Percentiles rank a stretch among this genome's conserved stretches.
phyloP scores from a whole-genome alignment of 2,329 filamentous ascomycete genomes.

The Claviceps fusiformis region DNA sequence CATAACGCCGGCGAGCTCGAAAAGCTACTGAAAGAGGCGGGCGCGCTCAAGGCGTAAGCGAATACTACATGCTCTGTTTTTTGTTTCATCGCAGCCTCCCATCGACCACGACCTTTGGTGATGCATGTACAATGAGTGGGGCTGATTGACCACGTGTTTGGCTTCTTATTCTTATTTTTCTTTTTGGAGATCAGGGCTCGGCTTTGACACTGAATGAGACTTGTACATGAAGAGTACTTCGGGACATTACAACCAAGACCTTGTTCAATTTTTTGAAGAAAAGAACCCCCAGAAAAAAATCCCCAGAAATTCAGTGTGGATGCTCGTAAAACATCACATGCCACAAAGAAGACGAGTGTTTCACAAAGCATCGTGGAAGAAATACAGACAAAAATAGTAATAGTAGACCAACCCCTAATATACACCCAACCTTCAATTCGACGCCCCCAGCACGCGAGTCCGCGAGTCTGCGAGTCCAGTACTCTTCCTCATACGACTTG shows the following conservation, averaged over 20 bases:
- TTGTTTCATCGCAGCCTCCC: background rate
- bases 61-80: background rate
- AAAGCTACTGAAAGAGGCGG: constrained; percentile 27
- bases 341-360: background rate
- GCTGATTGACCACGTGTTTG: constrained; percentile 1
- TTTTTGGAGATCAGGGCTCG: background rate
- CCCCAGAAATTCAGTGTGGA: background rate
- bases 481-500: constrained; percentile 48
- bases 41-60: constrained; percentile 29
- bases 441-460: no score
- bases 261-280: background rate
- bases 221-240: background rate
- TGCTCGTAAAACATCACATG: background rate
- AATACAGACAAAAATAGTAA: no score
- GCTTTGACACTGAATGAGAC: background rate
- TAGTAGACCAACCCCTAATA: background rate
- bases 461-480: no score
- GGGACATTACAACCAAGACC: background rate
- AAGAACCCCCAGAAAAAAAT: background rate
- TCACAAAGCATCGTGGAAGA: no score
- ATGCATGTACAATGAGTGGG: background rate
- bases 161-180: no score
- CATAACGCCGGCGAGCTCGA: constrained; percentile 30
- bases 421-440: no score
- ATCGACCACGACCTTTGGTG: background rate